Evolutionary conservation across 2,329 filamentous ascomycete species (phyloP).

Genomic region (Cadophora malorum): DNA sequence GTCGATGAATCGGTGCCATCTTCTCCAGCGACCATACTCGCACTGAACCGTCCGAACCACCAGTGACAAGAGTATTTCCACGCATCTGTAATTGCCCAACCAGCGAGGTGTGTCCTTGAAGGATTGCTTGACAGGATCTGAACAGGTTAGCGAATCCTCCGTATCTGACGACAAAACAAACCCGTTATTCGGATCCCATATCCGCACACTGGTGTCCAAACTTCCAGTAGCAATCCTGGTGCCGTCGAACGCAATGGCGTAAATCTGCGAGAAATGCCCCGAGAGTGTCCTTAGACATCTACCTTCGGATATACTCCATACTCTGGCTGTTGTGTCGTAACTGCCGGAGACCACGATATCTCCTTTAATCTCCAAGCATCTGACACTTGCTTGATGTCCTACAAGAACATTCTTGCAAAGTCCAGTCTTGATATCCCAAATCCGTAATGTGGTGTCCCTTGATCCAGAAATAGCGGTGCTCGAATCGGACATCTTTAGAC

Average conservation of each 20-base stretch:
- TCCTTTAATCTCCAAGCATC: constrained; percentile 93
- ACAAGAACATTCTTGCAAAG: constrained; percentile 90
- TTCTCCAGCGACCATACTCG: constrained; percentile 93
- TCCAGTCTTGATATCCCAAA: constrained; percentile 92
- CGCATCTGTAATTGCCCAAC: constrained; percentile 97
- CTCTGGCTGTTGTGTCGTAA: constrained; percentile 95
- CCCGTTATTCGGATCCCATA: constrained; percentile 93
- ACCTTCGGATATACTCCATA: constrained; percentile 98
- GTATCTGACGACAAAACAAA: constrained; percentile 51
- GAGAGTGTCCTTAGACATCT: constrained; percentile 88
- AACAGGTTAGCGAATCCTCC: constrained; percentile 46
- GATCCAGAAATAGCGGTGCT: constrained; percentile 97
- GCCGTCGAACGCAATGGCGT: constrained; percentile 97
- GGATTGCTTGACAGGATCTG: constrained; percentile 72
- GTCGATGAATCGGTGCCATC: constrained; percentile 89
- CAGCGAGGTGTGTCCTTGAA: constrained; percentile 95
- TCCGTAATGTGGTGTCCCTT: constrained; percentile 88
- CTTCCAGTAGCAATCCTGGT: constrained; percentile 92
- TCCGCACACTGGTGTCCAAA: constrained; percentile 93
- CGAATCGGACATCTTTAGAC: constrained; percentile 94
- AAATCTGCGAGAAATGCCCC: constrained; percentile 98
- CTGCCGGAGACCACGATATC: constrained; percentile 98
- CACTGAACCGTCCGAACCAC: constrained; percentile 94
- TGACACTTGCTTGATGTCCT: constrained; percentile 93
- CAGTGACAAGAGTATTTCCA: constrained; percentile 91